A percentile compares a stretch with the other conserved stretches of the same genome.
Conservation (phyloP, 331 rosid genomes). For the Malus hybrid region DNA sequence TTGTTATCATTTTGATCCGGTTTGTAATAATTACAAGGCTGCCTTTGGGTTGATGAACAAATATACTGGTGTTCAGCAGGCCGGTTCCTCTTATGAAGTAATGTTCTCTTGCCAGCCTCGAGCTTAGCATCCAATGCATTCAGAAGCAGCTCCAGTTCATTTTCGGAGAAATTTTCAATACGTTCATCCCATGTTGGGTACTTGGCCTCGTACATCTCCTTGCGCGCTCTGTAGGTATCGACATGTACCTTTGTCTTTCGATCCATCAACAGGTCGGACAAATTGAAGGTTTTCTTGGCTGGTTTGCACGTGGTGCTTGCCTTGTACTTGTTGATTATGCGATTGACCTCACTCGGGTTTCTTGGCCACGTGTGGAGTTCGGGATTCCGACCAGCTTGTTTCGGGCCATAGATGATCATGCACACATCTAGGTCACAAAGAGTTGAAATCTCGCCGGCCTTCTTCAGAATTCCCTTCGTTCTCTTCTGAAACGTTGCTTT, state of each 20-base stretch:
- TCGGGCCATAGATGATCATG: constrained; percentile 3
- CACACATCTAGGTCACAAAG: constrained; percentile 14
- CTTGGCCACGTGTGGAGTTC: constrained; percentile 7
- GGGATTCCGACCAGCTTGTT: background rate
- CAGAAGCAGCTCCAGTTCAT: background rate
- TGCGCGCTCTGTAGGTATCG: constrained; percentile 20
- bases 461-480: constrained; percentile 36
- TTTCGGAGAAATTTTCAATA: constrained; percentile 4
- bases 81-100: background rate
- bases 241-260: constrained; percentile 24
- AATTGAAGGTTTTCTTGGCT: constrained; percentile 14
- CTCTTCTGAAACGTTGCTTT: constrained; percentile 39
- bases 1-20: background rate
- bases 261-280: constrained; percentile 31
- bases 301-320: background rate
- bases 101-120: background rate
- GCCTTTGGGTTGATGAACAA: background rate
- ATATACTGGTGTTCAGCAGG: background rate
- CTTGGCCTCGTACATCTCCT: constrained; percentile 4
- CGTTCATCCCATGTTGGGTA: constrained; percentile 36
- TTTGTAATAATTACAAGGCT: background rate
- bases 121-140: background rate
- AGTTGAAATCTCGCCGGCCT: constrained; percentile 13
- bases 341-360: background rate
- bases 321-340: constrained; percentile 1